These are phyloP conservation scores for Venustampulla echinocandica DNA, from an alignment of 495 filamentous ascomycete genomes.

Conservation along the genomic window DNA sequence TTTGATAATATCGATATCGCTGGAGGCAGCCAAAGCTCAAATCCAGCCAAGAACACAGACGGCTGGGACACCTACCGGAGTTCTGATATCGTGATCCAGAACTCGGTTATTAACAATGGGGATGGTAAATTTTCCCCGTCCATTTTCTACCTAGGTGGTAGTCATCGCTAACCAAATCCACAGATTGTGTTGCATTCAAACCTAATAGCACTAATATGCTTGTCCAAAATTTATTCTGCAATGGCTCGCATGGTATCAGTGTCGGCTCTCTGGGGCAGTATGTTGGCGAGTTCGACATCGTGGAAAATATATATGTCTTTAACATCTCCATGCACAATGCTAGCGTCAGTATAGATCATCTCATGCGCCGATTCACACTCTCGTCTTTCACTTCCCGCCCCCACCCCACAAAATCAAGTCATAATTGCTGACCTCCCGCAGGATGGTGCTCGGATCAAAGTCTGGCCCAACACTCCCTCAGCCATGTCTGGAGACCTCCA, in stretches of 20 bases:
- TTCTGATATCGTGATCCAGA: slow-evolving; percentile 54
- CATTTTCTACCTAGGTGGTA: background rate
- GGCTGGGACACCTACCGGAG: slow-evolving; percentile 65
- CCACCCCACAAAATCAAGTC: background rate
- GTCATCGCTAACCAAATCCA: slow-evolving; percentile 7
- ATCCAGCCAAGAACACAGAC: slow-evolving; percentile 58
- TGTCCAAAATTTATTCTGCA: slow-evolving; percentile 60
- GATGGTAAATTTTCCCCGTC: slow-evolving; percentile 37
- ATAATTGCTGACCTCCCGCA: slow-evolving; percentile 8
- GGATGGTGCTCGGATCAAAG: slow-evolving; percentile 64
- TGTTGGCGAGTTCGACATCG: slow-evolving; percentile 51
- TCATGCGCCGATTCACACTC: too few species aligned
- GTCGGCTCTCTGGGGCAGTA: slow-evolving; percentile 65
- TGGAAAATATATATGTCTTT: slow-evolving; percentile 55
- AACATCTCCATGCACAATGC: slow-evolving; percentile 61
- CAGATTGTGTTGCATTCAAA: slow-evolving; percentile 70
- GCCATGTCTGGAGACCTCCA: slow-evolving; percentile 47
- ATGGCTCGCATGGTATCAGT: slow-evolving; percentile 65
- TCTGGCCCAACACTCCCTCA: slow-evolving; percentile 50
- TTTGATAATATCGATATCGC: slow-evolving; percentile 58
- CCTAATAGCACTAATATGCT: slow-evolving; percentile 68
- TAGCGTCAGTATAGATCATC: slow-evolving; percentile 29
- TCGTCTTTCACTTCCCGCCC: background rate
- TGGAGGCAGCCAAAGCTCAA: slow-evolving; percentile 41
- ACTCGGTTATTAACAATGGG: slow-evolving; percentile 59